Evolutionary conservation across 352 stramenopile genomes (phyloP).

Genomic region (Globisporangium okanoganense): DNA sequence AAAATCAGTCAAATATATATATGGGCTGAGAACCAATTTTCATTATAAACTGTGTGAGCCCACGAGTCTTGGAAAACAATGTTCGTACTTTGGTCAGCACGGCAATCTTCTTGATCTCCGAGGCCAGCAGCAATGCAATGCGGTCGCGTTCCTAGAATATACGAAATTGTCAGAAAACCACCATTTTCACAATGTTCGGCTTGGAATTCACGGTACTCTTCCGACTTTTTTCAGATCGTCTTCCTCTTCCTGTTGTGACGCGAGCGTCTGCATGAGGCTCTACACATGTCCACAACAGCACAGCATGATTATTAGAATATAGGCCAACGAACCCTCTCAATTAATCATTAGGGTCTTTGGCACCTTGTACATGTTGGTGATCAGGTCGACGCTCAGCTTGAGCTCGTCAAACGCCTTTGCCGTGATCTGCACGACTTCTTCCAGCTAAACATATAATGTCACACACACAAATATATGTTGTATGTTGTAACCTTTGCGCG

Average conservation of each 20-base stretch:
- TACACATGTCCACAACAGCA: background rate
- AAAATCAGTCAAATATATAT: background rate
- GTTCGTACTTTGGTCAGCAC: slow-evolving; percentile 47
- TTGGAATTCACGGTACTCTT: background rate
- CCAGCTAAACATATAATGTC: slow-evolving; percentile 28
- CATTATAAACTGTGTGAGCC: background rate
- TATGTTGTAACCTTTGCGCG: too few species aligned
- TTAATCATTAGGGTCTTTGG: too few species aligned
- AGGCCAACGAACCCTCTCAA: too few species aligned
- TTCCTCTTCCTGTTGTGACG: slow-evolving; percentile 51
- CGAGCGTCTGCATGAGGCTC: slow-evolving; percentile 44
- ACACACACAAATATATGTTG: too few species aligned
- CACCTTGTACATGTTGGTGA: slow-evolving; percentile 88
- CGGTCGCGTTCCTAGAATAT: slow-evolving; percentile 42
- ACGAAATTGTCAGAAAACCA: background rate
- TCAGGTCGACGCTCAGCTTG: slow-evolving; percentile 79
- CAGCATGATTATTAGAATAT: background rate
- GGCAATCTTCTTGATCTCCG: slow-evolving; percentile 79
- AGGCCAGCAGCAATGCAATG: slow-evolving; percentile 41
- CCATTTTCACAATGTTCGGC: background rate
- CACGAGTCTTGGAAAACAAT: background rate
- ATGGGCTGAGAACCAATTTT: background rate
- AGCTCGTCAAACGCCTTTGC: slow-evolving; percentile 67
- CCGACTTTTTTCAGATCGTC: slow-evolving; percentile 48
- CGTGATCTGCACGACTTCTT: slow-evolving; percentile 56